A percentile compares a stretch with the other conserved stretches of the same genome.
phyloP scores from a whole-genome alignment of 768 basidiomycete species.

The Lactarius hengduanensis region DNA sequence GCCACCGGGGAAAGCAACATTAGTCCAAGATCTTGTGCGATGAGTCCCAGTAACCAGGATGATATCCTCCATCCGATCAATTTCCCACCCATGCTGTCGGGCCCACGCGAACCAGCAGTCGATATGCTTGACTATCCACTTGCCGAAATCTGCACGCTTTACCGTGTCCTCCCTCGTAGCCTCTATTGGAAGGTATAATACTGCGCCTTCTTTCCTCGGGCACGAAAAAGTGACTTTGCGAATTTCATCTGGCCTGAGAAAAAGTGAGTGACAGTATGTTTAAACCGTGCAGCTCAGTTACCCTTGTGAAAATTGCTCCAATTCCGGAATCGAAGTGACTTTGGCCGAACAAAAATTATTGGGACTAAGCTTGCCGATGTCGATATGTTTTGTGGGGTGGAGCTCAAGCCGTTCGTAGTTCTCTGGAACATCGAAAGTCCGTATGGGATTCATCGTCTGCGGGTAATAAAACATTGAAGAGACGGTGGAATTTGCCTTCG shows the following conservation, averaged over 20 bases:
- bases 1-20: neutral
- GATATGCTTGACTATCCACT: neutral
- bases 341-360: neutral
- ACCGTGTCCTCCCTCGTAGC: too few species aligned
- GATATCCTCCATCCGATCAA: neutral
- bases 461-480: too few species aligned
- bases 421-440: neutral
- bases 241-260: too few species aligned
- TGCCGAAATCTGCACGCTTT: neutral
- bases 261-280: too few species aligned
- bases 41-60: constrained; percentile 6
- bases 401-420: neutral
- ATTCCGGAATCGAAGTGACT: neutral
- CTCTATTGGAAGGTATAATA: too few species aligned
- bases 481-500: too few species aligned
- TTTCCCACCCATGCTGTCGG: neutral
- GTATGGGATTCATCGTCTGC: neutral
- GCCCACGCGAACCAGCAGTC: neutral
- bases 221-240: neutral
- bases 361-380: neutral
- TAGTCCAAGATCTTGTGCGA: constrained; percentile 5
- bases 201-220: neutral
- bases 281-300: too few species aligned
- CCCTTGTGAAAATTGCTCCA: too few species aligned
- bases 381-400: neutral